Base-by-base conservation (phyloP, 1,284 basidiomycete genomes). In the Ceratobasidium sp. region DNA sequence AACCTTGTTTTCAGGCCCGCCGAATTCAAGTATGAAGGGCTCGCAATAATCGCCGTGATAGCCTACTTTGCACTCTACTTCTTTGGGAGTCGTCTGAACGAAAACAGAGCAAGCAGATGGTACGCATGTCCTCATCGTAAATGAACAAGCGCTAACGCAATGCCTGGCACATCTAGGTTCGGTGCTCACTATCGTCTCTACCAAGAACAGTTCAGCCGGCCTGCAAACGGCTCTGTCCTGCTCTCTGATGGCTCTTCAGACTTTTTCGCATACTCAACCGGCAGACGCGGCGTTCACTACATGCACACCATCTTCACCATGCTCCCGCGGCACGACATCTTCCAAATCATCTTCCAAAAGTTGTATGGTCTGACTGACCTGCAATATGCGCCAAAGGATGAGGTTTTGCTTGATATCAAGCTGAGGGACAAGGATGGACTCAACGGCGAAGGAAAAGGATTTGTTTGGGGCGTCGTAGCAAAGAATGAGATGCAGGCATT, bases 211-310 rank as follows among this genome's bases (percentile, higher is more conserved):
- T 95, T 95, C 83, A 91, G 92, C 32, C 87, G 85, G 62, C 91
- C 93, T 6, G 80, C 78, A 77, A 82, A 87, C 76, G 76, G 79
- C 32, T 86, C 85, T n/a, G 83, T 87, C n/a, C 83, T 90, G 74
- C 86, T 87, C 56, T 68, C 80, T 85, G 94, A 95, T 81, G 94
- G 94, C 19, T 87, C 91, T 79, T 88, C 90, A 6, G 91, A 94
- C 85, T 93, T 91, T 82, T 94, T 95, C 85, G 87, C 88, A 80
- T 97, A 92, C 84, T 95, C 94, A 43, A 95, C 95, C 0, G 95
- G 95, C 77, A 88, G 95, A 77, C 90, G 92, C 77, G 91, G 90
- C 79, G 83, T 95, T 74, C 85, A 89, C 52, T 92, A 90, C 46
- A 87, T 96, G 76, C 95, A 97, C 86, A 90, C 92, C 49, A 88